Conservation (phyloP, 768 basidiomycete species). For the Leccinum sublutescens region DNA sequence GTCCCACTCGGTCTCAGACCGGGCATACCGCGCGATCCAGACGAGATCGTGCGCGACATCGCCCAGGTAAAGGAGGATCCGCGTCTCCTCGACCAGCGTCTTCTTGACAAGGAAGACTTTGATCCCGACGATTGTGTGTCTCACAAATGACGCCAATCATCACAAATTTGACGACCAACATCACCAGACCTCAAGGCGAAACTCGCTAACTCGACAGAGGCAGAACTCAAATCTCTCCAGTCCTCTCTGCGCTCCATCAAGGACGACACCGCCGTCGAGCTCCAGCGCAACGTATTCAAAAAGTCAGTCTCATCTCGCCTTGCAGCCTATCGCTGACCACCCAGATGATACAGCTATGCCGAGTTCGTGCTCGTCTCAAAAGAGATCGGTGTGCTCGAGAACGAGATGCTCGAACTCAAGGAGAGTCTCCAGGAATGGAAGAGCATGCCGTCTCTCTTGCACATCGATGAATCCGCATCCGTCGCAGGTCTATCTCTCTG, state of each 20-base stretch:
- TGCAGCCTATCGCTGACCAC: constrained; percentile 8
- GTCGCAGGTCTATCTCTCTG: constrained; percentile 42
- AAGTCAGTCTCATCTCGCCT: constrained; percentile 50
- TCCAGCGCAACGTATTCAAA: constrained; percentile 94
- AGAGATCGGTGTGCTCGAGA: constrained; percentile 94
- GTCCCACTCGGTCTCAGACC: constrained; percentile 47
- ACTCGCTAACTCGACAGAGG: constrained; percentile 86
- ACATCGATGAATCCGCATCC: constrained; percentile 80
- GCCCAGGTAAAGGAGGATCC: constrained; percentile 51
- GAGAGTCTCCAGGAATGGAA: constrained; percentile 94
- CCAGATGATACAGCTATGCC: constrained; percentile 65
- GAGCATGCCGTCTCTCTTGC: constrained; percentile 88
- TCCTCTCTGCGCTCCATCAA: constrained; percentile 71
- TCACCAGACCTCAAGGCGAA: constrained; percentile 72
- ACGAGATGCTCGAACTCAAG: constrained; percentile 96
- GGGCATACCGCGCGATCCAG: constrained; percentile 37
- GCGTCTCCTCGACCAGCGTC: constrained; percentile 53
- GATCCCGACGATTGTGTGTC: constrained; percentile 86
- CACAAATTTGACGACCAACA: constrained; percentile 1
- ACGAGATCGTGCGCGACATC: constrained; percentile 49
- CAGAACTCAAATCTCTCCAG: constrained; percentile 72
- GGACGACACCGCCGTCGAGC: constrained; percentile 70
- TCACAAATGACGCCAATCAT: not conserved
- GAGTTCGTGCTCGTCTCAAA: constrained; percentile 97
- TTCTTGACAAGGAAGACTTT: constrained; percentile 76